Evolutionary conservation across 192 early-diverging fungal genomes (phyloP).

Genomic region (Coemansia sp.): DNA sequence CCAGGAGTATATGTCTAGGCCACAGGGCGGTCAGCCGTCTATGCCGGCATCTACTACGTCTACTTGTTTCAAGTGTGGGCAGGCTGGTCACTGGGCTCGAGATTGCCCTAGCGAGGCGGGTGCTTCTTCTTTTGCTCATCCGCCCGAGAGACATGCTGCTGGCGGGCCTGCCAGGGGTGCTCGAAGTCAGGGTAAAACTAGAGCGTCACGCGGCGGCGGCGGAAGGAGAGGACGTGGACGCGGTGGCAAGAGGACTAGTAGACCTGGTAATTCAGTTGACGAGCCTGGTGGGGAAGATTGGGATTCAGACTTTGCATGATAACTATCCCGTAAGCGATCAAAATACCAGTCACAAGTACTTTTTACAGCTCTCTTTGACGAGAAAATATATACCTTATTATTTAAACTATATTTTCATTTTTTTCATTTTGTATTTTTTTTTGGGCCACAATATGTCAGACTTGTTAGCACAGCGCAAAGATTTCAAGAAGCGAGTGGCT

Average conservation of each 20-base stretch:
- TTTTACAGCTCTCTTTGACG: not conserved
- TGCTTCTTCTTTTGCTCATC: not conserved
- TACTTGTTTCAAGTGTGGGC: slow-evolving; percentile 41
- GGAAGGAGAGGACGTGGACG: slow-evolving; percentile 14
- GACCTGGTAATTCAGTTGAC: not conserved
- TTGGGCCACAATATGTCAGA: slow-evolving; percentile 27
- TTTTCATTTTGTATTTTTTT: not conserved
- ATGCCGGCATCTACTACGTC: slow-evolving; percentile 12
- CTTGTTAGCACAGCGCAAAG: slow-evolving; percentile 28
- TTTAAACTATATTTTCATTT: not conserved
- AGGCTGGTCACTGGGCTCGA: slow-evolving; percentile 51
- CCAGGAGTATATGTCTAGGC: slow-evolving; percentile 19
- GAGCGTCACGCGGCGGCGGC: slow-evolving; percentile 11
- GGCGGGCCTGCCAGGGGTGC: slow-evolving; percentile 16
- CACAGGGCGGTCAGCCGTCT: not conserved
- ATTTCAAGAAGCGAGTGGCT: slow-evolving; percentile 58
- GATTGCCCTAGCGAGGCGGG: slow-evolving; percentile 27
- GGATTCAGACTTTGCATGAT: slow-evolving; percentile 17
- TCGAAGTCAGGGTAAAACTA: slow-evolving; percentile 13
- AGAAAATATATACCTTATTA: not conserved
- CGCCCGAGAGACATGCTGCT: slow-evolving; percentile 8
- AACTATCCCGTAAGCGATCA: not conserved
- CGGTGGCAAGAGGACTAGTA: not conserved
- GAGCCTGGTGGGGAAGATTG: not conserved
- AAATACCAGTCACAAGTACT: not conserved